Conservation (phyloP, 768 basidiomycete species). For the Arthromyces matolae region DNA sequence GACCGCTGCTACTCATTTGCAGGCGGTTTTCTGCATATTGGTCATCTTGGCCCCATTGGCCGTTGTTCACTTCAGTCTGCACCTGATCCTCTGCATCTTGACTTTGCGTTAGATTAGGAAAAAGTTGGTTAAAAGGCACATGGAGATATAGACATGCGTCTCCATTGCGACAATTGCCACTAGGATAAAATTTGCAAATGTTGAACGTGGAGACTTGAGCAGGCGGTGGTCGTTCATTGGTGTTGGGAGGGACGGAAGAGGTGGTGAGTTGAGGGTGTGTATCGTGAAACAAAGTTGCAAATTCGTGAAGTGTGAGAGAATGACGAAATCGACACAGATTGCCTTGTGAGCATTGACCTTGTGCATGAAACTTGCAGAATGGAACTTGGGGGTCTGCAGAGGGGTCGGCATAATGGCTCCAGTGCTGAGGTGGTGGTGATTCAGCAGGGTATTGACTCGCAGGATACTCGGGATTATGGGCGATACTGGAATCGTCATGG, state of each 20-base stretch:
- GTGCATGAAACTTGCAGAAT: constrained; percentile 40
- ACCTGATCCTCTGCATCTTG: too few species aligned
- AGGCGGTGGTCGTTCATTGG: background rate
- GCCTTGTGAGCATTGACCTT: constrained; percentile 30
- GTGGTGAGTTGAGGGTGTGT: constrained; percentile 31
- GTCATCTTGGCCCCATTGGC: too few species aligned
- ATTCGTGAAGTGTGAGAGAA: constrained; percentile 37
- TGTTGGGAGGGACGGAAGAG: background rate
- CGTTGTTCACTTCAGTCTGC: too few species aligned
- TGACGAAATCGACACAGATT: constrained; percentile 36
- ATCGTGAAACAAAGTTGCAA: constrained; percentile 35
- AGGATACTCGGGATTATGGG: constrained; percentile 20
- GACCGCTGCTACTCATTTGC: too few species aligned
- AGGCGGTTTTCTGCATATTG: too few species aligned
- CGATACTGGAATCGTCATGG: background rate
- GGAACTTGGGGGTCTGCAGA: constrained; percentile 26
- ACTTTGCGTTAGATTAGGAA: background rate
- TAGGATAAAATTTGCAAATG: constrained; percentile 32
- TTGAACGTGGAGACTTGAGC: constrained; percentile 12
- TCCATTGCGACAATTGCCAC: constrained; percentile 38
- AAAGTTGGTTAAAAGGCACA: constrained; percentile 15
- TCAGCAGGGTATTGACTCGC: too few species aligned
- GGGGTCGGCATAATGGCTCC: constrained; percentile 43
- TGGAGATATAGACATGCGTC: constrained; percentile 34
- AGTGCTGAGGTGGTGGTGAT: constrained; percentile 32